Percentiles rank a stretch among this genome's conserved stretches.
phyloP scores from a whole-genome alignment of 495 filamentous ascomycete genomes.

The Penicillium maclennaniae region DNA sequence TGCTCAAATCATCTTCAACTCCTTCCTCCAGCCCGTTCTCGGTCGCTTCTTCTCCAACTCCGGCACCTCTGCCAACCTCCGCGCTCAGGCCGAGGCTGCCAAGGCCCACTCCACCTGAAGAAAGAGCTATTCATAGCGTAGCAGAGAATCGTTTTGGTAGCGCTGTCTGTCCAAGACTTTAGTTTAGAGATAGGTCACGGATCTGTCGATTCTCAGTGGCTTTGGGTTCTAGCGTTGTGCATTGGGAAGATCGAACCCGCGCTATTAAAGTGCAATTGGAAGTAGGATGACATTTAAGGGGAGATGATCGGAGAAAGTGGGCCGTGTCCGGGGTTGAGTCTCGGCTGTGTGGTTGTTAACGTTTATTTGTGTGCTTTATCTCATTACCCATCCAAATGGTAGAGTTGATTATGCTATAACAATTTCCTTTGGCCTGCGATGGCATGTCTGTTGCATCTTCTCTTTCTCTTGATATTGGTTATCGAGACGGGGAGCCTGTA shows the following conservation, averaged over 20 bases:
- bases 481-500: background rate
- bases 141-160: constrained; percentile 22
- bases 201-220: constrained; percentile 18
- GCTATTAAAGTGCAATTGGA: constrained; percentile 6
- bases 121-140: background rate
- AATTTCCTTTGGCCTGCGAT: background rate
- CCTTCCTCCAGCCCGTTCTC: constrained; percentile 86
- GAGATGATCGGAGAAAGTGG: constrained; percentile 3
- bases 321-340: constrained; percentile 8
- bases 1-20: constrained; percentile 93
- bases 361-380: constrained; percentile 8
- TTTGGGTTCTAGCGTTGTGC: constrained; percentile 5
- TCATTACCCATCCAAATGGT: background rate
- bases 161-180: constrained; percentile 4
- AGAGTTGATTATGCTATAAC: background rate
- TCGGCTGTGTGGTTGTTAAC: constrained; percentile 6
- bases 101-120: constrained; percentile 43
- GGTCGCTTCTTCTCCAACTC: constrained; percentile 79
- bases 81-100: constrained; percentile 81
- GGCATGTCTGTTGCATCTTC: background rate
- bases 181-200: constrained; percentile 8
- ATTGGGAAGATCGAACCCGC: constrained; percentile 3
- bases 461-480: background rate
- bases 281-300: constrained; percentile 8
- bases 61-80: constrained; percentile 83